Evolutionary conservation across 768 basidiomycete genomes (phyloP).

Genomic region (Amylocystis lapponica): DNA sequence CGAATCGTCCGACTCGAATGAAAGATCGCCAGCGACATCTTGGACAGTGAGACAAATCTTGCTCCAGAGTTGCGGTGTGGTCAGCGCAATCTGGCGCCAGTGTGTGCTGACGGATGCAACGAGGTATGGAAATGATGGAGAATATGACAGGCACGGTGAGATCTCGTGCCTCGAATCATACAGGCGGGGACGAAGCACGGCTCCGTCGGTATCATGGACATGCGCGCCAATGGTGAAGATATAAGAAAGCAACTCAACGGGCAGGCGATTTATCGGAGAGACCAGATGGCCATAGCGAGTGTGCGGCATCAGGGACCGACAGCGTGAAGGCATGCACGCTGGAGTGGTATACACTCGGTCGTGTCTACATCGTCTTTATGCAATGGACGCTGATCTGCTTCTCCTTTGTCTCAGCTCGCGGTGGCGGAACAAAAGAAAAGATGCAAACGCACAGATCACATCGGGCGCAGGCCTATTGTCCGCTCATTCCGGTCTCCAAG

Average conservation of each 20-base stretch:
- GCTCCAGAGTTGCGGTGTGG: conserved; percentile 49
- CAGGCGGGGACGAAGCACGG: not conserved
- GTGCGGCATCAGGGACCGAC: too few species aligned
- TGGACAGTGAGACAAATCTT: conserved; percentile 42
- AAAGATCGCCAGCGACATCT: conserved; percentile 10
- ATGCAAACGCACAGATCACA: too few species aligned
- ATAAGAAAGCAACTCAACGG: conserved; percentile 51
- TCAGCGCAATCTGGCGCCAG: conserved; percentile 47
- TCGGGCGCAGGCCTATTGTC: too few species aligned
- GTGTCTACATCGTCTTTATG: too few species aligned
- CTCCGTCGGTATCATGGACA: conserved; percentile 11
- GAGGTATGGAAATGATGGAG: conserved; percentile 36
- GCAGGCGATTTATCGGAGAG: conserved; percentile 30
- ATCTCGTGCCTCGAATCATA: too few species aligned
- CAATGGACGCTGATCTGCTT: too few species aligned
- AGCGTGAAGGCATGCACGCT: too few species aligned
- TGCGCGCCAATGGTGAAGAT: conserved; percentile 48
- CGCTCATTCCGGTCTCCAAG: too few species aligned
- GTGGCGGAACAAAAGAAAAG: too few species aligned
- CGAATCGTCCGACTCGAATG: not conserved
- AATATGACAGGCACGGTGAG: conserved; percentile 8
- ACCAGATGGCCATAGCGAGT: too few species aligned
- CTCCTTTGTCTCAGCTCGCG: too few species aligned
- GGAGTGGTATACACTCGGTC: too few species aligned
- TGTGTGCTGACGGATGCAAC: conserved; percentile 44